These are phyloP conservation scores for Xylariaceae sp. DNA, from an alignment of 2,329 filamentous ascomycete species.

Conservation along the genomic window DNA sequence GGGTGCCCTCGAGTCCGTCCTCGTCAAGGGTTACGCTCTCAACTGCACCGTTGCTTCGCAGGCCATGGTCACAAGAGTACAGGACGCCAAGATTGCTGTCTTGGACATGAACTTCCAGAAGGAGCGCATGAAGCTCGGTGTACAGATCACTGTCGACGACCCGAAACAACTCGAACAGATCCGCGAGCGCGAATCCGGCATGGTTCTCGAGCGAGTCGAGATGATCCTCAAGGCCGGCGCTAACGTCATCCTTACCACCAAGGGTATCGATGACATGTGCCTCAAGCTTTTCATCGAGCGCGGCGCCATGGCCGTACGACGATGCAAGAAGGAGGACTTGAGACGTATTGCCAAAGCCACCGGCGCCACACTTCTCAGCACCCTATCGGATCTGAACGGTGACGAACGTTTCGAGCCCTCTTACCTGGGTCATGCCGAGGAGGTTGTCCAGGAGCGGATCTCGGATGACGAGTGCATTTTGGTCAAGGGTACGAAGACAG, in stretches of 20 bases:
- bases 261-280: constrained; percentile 95
- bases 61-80: constrained; percentile 90
- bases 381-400: constrained; percentile 91
- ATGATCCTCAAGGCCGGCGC: constrained; percentile 97
- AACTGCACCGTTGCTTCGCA: constrained; percentile 99
- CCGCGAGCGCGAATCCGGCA: constrained; percentile 82
- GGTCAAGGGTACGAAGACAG: constrained; percentile 90
- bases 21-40: constrained; percentile 93
- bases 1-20: constrained; percentile 76
- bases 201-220: constrained; percentile 89
- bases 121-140: constrained; percentile 97
- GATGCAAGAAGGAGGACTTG: constrained; percentile 98
- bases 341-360: constrained; percentile 94
- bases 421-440: constrained; percentile 84
- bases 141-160: constrained; percentile 97
- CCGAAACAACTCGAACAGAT: constrained; percentile 97
- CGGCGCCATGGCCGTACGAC: constrained; percentile 89
- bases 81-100: constrained; percentile 92
- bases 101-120: constrained; percentile 98
- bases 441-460: constrained; percentile 96
- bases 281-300: constrained; percentile 92
- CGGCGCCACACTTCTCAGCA: constrained; percentile 86
- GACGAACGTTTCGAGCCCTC: constrained; percentile 94
- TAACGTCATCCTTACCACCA: constrained; percentile 94
- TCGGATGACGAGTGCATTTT: constrained; percentile 98